phyloP scores from a whole-genome alignment of 371 early-diverging fungal species.

The Zopfochytrium polystomum region DNA sequence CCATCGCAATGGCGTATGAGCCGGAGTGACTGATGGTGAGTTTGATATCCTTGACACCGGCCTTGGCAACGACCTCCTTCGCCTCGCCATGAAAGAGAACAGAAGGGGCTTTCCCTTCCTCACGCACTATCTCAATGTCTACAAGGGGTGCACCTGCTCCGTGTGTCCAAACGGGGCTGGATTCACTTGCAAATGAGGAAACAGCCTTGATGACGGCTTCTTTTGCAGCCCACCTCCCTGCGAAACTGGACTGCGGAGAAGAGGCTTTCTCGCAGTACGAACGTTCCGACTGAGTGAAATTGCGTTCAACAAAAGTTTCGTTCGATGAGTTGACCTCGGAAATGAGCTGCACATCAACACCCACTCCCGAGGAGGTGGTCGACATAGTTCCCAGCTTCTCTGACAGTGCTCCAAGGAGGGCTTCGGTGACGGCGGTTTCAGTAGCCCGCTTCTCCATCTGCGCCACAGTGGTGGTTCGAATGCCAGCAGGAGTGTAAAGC shows the following conservation, averaged over 20 bases:
- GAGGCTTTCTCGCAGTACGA: slow-evolving; percentile 65
- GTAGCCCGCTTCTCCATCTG: slow-evolving; percentile 47
- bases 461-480: slow-evolving; percentile 20
- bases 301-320: slow-evolving; percentile 83
- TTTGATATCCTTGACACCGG: slow-evolving; percentile 74
- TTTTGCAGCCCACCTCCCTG: slow-evolving; percentile 96
- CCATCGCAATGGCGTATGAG: slow-evolving; percentile 85
- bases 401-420: slow-evolving; percentile 22
- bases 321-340: slow-evolving; percentile 78
- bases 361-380: slow-evolving; percentile 53
- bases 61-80: slow-evolving; percentile 62
- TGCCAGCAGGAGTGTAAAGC: slow-evolving; percentile 49
- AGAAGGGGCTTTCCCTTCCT: slow-evolving; percentile 78
- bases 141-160: slow-evolving; percentile 85
- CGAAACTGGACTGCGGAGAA: slow-evolving; percentile 81
- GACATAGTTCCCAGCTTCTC: background rate
- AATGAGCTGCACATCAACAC: slow-evolving; percentile 90
- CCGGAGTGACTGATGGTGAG: slow-evolving; percentile 94
- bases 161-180: slow-evolving; percentile 65
- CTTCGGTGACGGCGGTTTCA: slow-evolving; percentile 58
- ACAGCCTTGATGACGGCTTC: slow-evolving; percentile 95
- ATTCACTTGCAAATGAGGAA: slow-evolving; percentile 52
- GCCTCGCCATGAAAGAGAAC: slow-evolving; percentile 88
- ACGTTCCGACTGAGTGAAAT: slow-evolving; percentile 80
- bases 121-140: slow-evolving; percentile 82